Evolutionary conservation across 2,329 filamentous ascomycete species (phyloP), one percentile per base, ranked within the genome.

Genomic region (Amauroascus niger): DNA sequence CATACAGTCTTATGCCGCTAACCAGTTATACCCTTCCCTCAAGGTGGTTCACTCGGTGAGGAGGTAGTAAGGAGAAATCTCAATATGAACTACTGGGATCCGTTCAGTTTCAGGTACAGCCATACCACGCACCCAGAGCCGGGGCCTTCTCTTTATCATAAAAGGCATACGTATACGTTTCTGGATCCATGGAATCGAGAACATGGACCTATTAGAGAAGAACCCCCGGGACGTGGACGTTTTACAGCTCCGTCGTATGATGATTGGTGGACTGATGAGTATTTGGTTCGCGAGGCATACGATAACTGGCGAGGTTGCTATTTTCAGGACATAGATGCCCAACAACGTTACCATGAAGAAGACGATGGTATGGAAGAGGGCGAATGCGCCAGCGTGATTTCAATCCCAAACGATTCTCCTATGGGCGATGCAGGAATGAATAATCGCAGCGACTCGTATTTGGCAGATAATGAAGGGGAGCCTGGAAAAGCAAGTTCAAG

Each of bases 361-460:
- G 39, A 51, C 6, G 13, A 44, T 26, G 49, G 11, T 14, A 35
- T 13, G 6, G 26, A 2, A 6, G 0, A 44, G 13, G 18, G 40
- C 37, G 8, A 4, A 11, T 6, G 26, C 18, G n/a, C 3, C 14
- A 35, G 16, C 1, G 37, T 13, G 14, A 8, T 20, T 11, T 26
- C 8, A 14, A 6, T 16, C 9, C 2, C 33, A 7, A 28, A 3
- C 14, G 33, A 39, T 28, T 33, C n/a, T 16, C 33, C 49, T n/a
- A 51, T 35, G 26, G 24, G 1, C 2, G 39, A 33, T 11, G 28
- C 49, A 11, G 49, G 18, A 11, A 3, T 33, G 16, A 41, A 41
- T 43, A 44, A 37, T 41, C 26, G 35, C 39, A 44, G 37, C 11
- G 39, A 51, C 37, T 35, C 39, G 26, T 43, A 51, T 33, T 14